Conservation (phyloP, 352 stramenopile species). For the Pythium brassicae region DNA sequence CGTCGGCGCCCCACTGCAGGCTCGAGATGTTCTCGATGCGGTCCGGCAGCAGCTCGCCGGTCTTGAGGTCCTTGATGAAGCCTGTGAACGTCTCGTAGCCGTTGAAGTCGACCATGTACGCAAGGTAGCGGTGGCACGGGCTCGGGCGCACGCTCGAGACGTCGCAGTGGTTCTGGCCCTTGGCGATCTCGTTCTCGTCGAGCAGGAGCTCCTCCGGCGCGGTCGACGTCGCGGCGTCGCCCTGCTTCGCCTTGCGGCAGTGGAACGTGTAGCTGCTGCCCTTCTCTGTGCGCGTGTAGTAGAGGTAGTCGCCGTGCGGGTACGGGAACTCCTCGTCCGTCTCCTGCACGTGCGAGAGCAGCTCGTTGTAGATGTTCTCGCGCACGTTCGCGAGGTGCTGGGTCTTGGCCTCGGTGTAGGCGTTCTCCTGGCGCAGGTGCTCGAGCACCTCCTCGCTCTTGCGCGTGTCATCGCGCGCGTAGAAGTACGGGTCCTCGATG, state of each 20-base stretch:
- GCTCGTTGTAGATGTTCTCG: constrained; percentile 91
- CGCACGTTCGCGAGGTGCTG: constrained; percentile 78
- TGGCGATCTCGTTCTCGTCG: constrained; percentile 91
- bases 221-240: constrained; percentile 30
- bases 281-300: constrained; percentile 88
- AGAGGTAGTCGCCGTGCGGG: constrained; percentile 75
- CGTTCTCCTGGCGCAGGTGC: constrained; percentile 92
- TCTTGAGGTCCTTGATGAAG: constrained; percentile 84
- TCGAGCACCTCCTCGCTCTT: constrained; percentile 90
- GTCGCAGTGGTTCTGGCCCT: constrained; percentile 81
- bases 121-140: constrained; percentile 89
- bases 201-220: constrained; percentile 90
- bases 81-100: constrained; percentile 94
- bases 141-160: constrained; percentile 76
- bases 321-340: constrained; percentile 84
- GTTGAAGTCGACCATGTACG: constrained; percentile 93
- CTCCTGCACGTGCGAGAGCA: constrained; percentile 89
- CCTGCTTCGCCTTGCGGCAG: constrained; percentile 65
- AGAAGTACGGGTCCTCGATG: constrained; percentile 94
- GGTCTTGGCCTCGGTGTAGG: constrained; percentile 87
- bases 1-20: constrained; percentile 89
- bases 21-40: constrained; percentile 85
- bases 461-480: constrained; percentile 92
- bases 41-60: constrained; percentile 60
- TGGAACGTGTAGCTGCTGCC: constrained; percentile 79